Evolutionary conservation across 2,329 filamentous ascomycete genomes (phyloP), one percentile per base, ranked within the genome.

Genomic region (Elsinoe necatrix): DNA sequence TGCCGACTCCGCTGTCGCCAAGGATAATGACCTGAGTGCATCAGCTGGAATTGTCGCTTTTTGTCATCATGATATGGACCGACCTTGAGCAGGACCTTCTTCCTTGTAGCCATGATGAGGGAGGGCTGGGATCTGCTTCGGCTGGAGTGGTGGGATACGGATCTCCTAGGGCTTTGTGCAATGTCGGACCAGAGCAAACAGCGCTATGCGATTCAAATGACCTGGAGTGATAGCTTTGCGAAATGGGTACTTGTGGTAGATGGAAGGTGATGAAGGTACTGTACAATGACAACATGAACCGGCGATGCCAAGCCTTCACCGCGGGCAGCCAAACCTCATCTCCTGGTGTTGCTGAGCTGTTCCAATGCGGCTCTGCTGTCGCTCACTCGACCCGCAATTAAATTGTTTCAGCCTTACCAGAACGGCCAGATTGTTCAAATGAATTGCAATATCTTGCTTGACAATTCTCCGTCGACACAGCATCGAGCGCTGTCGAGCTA

Each of bases 1-100:
- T 98, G 72, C 93, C 93, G 61, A 98, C 93, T 76, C 93, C 93
- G 74, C 92, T 97, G 74, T 98, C 93, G 67, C 93, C 93, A 66
- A 98, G 85, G 75, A 98, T 97, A 69, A 98, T 98, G 69, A 98
- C 91, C 92, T 97, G 67, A 35, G 37, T 29, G 23, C 18, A 7
- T 21, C 4, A 23, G 5, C 8, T 41, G 37, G 16, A n/a, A 23
- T 23, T 3, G 3, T 23, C 48, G 23, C 6, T 14, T 3, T 27
- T 45, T 6, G 8, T 35, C 27, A 6, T 35, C 20, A 4, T n/a
- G 14, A 25, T 18, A 7, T 34, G 14, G 18, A 27, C 58, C 18
- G 55, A 70, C 68, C 65, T 71, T 71, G 59, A 71, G 59, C 51
- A 71, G 59, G 51, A 70, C 68, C 67, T 71, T 71, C 65, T 70